phyloP scores from a whole-genome alignment of 805 yeast genomes.

The Hanseniaspora lachancei region DNA sequence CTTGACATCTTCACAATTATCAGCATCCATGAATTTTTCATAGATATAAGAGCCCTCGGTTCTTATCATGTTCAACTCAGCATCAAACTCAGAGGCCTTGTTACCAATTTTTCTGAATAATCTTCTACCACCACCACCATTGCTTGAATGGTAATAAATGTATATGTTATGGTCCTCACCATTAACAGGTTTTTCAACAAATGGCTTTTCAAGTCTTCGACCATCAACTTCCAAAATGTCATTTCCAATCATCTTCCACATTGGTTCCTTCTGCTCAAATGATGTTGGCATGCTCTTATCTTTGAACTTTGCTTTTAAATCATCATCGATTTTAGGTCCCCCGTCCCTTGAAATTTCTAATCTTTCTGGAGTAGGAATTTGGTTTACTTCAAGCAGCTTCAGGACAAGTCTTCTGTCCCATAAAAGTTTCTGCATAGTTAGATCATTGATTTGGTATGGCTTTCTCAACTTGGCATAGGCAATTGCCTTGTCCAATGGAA shows the following conservation, averaged over 20 bases:
- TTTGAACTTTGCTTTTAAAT: conserved; percentile 45
- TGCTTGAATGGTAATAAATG: conserved; percentile 72
- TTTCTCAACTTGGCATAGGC: conserved; percentile 75
- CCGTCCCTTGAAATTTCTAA: conserved; percentile 90
- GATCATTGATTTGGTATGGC: conserved; percentile 80
- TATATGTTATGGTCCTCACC: conserved; percentile 97
- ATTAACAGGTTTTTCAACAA: conserved; percentile 95
- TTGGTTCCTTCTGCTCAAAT: conserved; percentile 43
- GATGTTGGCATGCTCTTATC: conserved; percentile 41
- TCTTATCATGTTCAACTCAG: conserved; percentile 57
- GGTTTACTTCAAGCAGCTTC: conserved; percentile 57
- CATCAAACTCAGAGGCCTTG: conserved; percentile 91
- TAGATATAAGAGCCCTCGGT: conserved; percentile 84
- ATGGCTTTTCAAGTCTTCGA: conserved; percentile 64
- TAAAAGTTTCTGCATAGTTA: conserved; percentile 79
- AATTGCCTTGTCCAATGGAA: conserved; percentile 92
- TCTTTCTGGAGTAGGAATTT: conserved; percentile 83
- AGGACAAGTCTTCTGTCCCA: conserved; percentile 95
- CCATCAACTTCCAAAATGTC: conserved; percentile 73
- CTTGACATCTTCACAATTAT: conserved; percentile 94
- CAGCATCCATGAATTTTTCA: conserved; percentile 94
- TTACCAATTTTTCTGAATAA: conserved; percentile 92
- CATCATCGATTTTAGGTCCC: conserved; percentile 65
- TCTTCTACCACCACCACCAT: conserved; percentile 96
- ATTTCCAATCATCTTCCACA: conserved; percentile 78